Evolutionary conservation across 2,329 filamentous ascomycete species (phyloP), one percentile per base, ranked within the genome.

Genomic region (Teratosphaeria pseudoeucalypti): DNA sequence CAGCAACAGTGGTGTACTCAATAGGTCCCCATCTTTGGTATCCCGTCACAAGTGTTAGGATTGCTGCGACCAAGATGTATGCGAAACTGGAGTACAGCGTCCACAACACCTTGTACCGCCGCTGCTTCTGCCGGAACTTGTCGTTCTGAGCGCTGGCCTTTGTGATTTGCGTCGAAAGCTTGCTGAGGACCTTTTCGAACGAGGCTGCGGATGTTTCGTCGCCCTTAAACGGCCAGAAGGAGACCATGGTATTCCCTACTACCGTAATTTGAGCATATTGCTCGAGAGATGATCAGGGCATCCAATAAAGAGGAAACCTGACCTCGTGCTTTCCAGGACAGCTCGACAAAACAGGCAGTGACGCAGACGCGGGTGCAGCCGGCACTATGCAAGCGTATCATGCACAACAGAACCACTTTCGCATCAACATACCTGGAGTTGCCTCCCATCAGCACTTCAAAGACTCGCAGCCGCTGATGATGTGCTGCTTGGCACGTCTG

Each of bases 41-140:
- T 57, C 94, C 94, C 3, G 96, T 85, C 7, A 96, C 90, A 6
- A 99, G 81, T 3, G 87, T 81, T 53, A 95, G 80, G 57, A 97
- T 87, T 32, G 96, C 85, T 10, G 85, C 82, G 68, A 90, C 92
- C 54, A 97, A 83, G 3, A 96, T 85, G 74, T 97, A 99, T 56
- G 87, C 89, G 68, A 99, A 92, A 59, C 85, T 85, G 2, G 92
- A 85, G 73, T 97, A 99, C 14, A 99, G 82, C 0, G 91, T 96
- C 84, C 86, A 91, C 58, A 97, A 82, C 43, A 90, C 89, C 66
- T 88, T 92, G 68, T 87, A 82, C 60, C 92, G 87, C 60, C 92
- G 85, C 56, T 89, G 85, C 62, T 82, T 83, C 66, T 87, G 82
- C 54, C 90, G 85, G 47, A 88, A 81, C 52, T 79, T 79, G 69